Evolutionary conservation across 805 yeast genomes (phyloP).

Genomic region (Monosporozyma aerobia): DNA sequence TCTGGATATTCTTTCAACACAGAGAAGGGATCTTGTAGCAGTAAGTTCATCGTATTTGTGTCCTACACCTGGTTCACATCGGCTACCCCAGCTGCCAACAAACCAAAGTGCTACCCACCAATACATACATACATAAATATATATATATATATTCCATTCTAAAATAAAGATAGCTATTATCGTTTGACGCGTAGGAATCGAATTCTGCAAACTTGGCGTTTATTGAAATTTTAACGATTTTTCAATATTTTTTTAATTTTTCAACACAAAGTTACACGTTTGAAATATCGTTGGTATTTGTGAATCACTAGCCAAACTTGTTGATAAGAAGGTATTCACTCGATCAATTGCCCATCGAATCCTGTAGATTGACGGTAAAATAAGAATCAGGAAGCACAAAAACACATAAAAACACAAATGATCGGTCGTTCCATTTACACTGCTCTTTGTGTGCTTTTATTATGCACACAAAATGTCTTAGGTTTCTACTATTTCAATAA

Average conservation of each 20-base stretch:
- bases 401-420: neutral
- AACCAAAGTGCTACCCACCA: too few species aligned
- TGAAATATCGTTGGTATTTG: neutral
- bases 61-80: neutral
- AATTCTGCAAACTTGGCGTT: neutral
- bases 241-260: neutral
- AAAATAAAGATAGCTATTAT: neutral
- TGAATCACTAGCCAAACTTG: neutral
- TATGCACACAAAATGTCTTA: conserved; percentile 21
- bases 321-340: neutral
- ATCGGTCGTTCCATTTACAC: neutral
- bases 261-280: neutral
- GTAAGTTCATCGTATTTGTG: conserved; percentile 41
- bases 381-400: conserved; percentile 8
- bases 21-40: conserved; percentile 82
- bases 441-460: conserved; percentile 8
- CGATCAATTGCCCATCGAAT: too few species aligned
- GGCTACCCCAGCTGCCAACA: neutral
- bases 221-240: neutral
- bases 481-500: conserved; percentile 44
- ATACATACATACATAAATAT: too few species aligned
- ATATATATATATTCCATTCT: too few species aligned
- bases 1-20: conserved; percentile 91
- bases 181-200: neutral
- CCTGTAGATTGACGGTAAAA: too few species aligned